Evolutionary conservation across 176 grass and related monocot species (phyloP).

Genomic region (Echinochloa phyllopogon): DNA sequence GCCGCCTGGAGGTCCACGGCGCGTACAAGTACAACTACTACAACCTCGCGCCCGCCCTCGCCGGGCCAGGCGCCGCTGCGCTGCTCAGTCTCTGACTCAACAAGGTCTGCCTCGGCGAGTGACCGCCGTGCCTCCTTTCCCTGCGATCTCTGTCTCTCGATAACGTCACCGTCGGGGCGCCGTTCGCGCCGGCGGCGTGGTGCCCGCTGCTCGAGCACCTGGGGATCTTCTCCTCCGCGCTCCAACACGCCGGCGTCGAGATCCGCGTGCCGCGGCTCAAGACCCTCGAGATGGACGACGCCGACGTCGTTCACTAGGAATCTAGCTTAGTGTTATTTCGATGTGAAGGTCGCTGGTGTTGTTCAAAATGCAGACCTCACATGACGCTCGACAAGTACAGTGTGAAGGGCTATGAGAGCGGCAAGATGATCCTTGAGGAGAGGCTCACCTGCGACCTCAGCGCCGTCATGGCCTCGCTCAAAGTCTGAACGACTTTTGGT

Average conservation of each 20-base stretch:
- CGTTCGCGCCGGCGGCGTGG: not conserved
- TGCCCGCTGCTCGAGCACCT: not conserved
- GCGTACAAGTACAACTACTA: not conserved
- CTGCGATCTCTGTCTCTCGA: not conserved
- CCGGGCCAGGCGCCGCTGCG: not conserved
- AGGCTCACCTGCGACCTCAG: conserved; percentile 13
- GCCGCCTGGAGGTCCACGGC: not conserved
- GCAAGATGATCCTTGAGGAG: not conserved
- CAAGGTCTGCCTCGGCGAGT: not conserved
- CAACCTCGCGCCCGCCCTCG: not conserved
- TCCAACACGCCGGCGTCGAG: not conserved
- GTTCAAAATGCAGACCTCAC: not conserved
- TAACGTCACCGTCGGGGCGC: not conserved
- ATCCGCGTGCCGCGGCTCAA: not conserved
- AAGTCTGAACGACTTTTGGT: not conserved
- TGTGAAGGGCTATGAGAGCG: not conserved
- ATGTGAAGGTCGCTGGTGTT: not conserved
- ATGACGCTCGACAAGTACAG: not conserved
- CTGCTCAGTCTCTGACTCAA: not conserved
- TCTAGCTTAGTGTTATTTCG: too few relatives aligned
- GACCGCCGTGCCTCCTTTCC: not conserved
- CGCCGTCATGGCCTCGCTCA: not conserved
- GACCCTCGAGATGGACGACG: not conserved
- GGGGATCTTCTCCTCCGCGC: not conserved
- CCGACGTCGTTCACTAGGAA: too few relatives aligned